Evolutionary conservation across 1,139 yeast species (phyloP).

Genomic region (Yamadazyma membranifaciens): DNA sequence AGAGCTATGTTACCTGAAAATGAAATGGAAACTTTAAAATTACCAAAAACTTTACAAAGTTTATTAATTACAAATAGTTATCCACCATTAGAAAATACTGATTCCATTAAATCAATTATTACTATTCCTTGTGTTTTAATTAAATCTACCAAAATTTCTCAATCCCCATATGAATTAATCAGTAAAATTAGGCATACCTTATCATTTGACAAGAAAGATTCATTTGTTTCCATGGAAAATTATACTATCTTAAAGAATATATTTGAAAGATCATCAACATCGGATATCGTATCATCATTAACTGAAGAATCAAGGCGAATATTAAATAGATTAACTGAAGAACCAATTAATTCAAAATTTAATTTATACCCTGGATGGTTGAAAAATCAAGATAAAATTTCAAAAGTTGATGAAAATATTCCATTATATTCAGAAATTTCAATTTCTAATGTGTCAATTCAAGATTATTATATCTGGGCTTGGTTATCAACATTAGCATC

Average conservation of each 20-base stretch:
- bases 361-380: conserved; percentile 48
- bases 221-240: conserved; percentile 75
- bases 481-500: conserved; percentile 80
- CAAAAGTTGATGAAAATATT: conserved; percentile 26
- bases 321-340: conserved; percentile 53
- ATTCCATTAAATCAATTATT: conserved; percentile 36
- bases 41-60: conserved; percentile 65
- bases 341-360: conserved; percentile 39
- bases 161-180: conserved; percentile 38
- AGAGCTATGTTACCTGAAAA: conserved; percentile 76
- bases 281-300: conserved; percentile 59
- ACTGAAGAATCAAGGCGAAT: conserved; percentile 75
- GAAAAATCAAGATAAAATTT: conserved; percentile 15
- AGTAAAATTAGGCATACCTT: conserved; percentile 64
- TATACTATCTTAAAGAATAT: conserved; percentile 71
- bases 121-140: conserved; percentile 63
- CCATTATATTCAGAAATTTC: conserved; percentile 49
- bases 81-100: conserved; percentile 52
- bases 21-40: conserved; percentile 51
- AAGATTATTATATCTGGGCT: conserved; percentile 88
- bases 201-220: conserved; percentile 66
- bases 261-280: conserved; percentile 58
- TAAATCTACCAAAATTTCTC: conserved; percentile 60
- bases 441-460: conserved; percentile 66
- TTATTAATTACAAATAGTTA: conserved; percentile 61